These are phyloP conservation scores for Aulographum hederae DNA, from an alignment of 2,329 filamentous ascomycete genomes.

Conservation along the genomic window DNA sequence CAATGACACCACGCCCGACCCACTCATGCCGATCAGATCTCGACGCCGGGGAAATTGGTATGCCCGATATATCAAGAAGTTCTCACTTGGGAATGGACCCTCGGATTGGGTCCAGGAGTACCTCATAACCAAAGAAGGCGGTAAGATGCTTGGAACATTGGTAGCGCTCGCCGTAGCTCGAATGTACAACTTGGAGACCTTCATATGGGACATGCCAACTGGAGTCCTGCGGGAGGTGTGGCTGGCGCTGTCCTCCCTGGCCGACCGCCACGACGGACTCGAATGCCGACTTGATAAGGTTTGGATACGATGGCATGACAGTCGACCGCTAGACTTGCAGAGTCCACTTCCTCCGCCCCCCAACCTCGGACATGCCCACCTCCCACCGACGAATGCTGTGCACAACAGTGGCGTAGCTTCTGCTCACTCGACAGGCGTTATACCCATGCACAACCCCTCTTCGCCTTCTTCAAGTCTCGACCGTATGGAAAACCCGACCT, in stretches of 20 bases:
- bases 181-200: constrained; percentile 67
- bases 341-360: constrained; percentile 17
- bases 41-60: constrained; percentile 53
- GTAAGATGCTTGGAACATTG: constrained; percentile 75
- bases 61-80: constrained; percentile 62
- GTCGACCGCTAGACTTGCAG: constrained; percentile 30
- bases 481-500: constrained; percentile 59
- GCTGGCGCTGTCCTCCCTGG: constrained; percentile 56
- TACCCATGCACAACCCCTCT: constrained; percentile 9
- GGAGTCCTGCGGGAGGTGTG: constrained; percentile 68
- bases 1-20: constrained; percentile 11
- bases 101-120: constrained; percentile 65
- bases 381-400: constrained; percentile 8
- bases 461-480: constrained; percentile 18
- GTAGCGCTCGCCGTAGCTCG: constrained; percentile 63
- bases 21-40: constrained; percentile 16
- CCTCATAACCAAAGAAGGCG: constrained; percentile 63
- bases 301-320: constrained; percentile 74
- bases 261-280: constrained; percentile 38
- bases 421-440: constrained; percentile 8
- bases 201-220: constrained; percentile 81
- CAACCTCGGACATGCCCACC: constrained; percentile 18
- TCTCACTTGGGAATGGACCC: constrained; percentile 70
- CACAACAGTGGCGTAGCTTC: constrained; percentile 2
- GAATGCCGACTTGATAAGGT: constrained; percentile 53